Evolutionary conservation across 164 flowering plant species (phyloP), one percentile per base, ranked within the genome.

Genomic region (Kalanchoe fedtschenkoi): DNA sequence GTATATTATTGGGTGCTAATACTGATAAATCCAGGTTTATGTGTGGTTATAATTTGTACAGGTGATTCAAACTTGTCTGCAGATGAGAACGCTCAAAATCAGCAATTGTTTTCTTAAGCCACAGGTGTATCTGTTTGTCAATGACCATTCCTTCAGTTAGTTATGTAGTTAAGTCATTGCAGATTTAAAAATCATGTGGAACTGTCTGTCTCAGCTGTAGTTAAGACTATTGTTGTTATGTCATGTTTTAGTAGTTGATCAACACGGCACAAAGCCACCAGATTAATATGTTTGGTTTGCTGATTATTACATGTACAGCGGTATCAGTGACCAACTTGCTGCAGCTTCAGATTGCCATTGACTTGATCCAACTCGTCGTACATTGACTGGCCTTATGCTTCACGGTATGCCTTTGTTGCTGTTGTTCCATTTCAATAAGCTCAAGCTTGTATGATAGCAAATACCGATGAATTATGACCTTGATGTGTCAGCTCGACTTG

Each of bases 341-440:
- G 51, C n/a, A 44, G 24, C 51, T 44, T n/a, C n/a, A n/a, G 53
- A 42, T 44, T 44, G 53, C 53, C 53, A 44, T 44, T 44, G 53
- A 19, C 26, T 44, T 44, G 22, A 17, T 44, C 53, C 53, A 44
- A 44, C 26, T 19, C n/a, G 0, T n/a, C 22, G 53, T 22, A n/a
- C 22, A 19, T 44, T n/a, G 53, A 17, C 26, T 44, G n/a, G 22
- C 10, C 24, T 44, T n/a, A 17, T n/a, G 21, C 53, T 6, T n/a
- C 26, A n/a, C 24, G 6, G 22, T n/a, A 44, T 44, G 9, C 53
- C n/a, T n/a, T n/a, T n/a, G n/a, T n/a, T n/a, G n/a, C n/a, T n/a
- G n/a, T n/a, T n/a, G n/a, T n/a, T n/a, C n/a, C n/a, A n/a, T n/a
- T n/a, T n/a, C n/a, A n/a, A n/a, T n/a, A n/a, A n/a, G n/a, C n/a